Percentiles rank a stretch among this genome's conserved stretches.
phyloP scores from a whole-genome alignment of 345 rosid species.

The Murraya paniculata region DNA sequence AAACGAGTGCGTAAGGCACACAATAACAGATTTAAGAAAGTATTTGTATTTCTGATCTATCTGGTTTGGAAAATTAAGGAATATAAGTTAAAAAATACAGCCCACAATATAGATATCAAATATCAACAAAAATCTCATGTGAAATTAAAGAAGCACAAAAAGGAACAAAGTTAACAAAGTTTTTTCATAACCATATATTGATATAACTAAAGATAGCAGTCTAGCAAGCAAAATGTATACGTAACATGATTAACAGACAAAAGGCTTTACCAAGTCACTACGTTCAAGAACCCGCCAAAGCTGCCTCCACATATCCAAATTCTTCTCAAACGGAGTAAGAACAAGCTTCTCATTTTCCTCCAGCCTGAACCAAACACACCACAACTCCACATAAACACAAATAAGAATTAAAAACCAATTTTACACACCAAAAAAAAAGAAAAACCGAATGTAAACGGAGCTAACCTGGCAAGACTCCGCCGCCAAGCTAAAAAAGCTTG shows the following conservation, averaged over 20 bases:
- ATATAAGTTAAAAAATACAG: not conserved
- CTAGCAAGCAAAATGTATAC: not conserved
- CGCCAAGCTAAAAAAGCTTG: constrained; percentile 84
- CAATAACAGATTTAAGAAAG: not conserved
- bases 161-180: too few relatives aligned
- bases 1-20: not conserved
- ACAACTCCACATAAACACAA: not conserved
- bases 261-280: constrained; percentile 73
- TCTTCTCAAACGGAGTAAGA: constrained; percentile 95
- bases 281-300: constrained; percentile 99
- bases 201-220: not conserved
- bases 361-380: constrained; percentile 46
- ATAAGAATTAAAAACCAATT: not conserved
- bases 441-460: not conserved
- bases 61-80: not conserved
- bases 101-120: not conserved
- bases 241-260: constrained; percentile 2
- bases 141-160: not conserved
- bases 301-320: constrained; percentile 96
- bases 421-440: not conserved
- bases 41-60: not conserved
- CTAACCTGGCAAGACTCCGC: constrained; percentile 71
- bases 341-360: constrained; percentile 96
- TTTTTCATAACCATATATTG: not conserved
- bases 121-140: not conserved